These are phyloP conservation scores for Seminavis robusta DNA, from an alignment of 108 stramenopile species.

Conservation along the genomic window DNA sequence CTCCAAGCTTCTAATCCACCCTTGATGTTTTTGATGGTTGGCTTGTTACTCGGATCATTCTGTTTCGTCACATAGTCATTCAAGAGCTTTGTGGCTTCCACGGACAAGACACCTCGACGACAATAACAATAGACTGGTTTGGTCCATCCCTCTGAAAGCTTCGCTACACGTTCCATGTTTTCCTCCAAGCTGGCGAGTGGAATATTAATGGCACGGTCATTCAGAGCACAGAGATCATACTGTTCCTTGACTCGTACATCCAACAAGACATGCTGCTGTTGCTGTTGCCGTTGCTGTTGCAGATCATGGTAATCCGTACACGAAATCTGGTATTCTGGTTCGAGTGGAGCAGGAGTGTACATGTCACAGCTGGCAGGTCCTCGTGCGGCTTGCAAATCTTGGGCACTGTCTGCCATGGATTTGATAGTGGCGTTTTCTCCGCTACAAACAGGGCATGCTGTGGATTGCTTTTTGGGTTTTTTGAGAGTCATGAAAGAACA, in stretches of 20 bases:
- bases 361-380: no score
- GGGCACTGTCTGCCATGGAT: constrained; percentile 60
- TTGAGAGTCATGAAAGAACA: constrained; percentile 76
- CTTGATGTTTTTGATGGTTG: constrained; percentile 56
- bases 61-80: no score
- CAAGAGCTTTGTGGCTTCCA: constrained; percentile 58
- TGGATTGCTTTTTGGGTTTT: constrained; percentile 54
- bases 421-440: constrained; percentile 57
- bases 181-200: constrained; percentile 48
- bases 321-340: background rate
- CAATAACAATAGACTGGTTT: constrained; percentile 76
- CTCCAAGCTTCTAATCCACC: constrained; percentile 79
- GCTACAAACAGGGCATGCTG: constrained; percentile 69
- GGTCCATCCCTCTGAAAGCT: constrained; percentile 22
- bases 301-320: background rate
- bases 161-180: constrained; percentile 35
- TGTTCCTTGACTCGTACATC: constrained; percentile 76
- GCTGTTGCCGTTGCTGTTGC: background rate
- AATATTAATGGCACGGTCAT: constrained; percentile 68
- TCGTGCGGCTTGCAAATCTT: constrained; percentile 43
- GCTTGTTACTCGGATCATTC: constrained; percentile 22
- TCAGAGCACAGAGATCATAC: constrained; percentile 71
- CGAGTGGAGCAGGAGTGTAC: no score
- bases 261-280: constrained; percentile 52
- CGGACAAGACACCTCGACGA: constrained; percentile 71